Conservation (phyloP, 2,329 filamentous ascomycete species). For the Fusarium cyanostomum region DNA sequence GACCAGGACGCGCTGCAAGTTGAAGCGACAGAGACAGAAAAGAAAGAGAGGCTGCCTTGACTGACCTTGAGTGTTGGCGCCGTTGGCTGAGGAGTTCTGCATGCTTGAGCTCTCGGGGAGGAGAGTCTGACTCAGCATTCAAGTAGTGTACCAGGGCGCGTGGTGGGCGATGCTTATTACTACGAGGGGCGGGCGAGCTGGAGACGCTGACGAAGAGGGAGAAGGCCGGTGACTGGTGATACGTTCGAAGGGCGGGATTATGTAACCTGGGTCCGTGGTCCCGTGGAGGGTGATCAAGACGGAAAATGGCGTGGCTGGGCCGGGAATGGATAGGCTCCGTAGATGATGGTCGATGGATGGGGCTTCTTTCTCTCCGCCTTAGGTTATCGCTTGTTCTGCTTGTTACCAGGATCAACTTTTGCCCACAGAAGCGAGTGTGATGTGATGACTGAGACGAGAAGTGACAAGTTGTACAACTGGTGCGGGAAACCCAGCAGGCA, state of each 20-base stretch:
- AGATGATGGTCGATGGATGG: constrained; percentile 7
- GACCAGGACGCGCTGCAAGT: constrained; percentile 16
- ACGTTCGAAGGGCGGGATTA: constrained; percentile 41
- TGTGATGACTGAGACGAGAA: constrained; percentile 11
- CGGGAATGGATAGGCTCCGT: constrained; percentile 23
- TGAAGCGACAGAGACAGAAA: constrained; percentile 25
- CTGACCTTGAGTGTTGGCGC: constrained; percentile 48
- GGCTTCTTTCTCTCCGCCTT: constrained; percentile 27
- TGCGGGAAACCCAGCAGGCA: constrained; percentile 1
- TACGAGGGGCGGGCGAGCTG: constrained; percentile 39
- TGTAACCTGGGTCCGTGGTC: constrained; percentile 40
- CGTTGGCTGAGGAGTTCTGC: constrained; percentile 47
- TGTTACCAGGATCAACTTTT: constrained; percentile 22
- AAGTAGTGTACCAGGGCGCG: constrained; percentile 39
- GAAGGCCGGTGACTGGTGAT: constrained; percentile 38
- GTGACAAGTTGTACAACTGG: constrained; percentile 10
- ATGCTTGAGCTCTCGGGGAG: constrained; percentile 44
- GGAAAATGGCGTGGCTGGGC: constrained; percentile 46
- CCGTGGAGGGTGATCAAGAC: constrained; percentile 33
- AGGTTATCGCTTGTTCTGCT: constrained; percentile 29
- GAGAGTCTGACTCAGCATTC: constrained; percentile 50
- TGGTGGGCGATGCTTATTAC: constrained; percentile 44
- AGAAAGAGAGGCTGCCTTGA: constrained; percentile 34
- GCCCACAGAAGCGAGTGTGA: constrained; percentile 9
- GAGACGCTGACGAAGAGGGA: constrained; percentile 43